Evolutionary conservation across 352 stramenopile species (phyloP).

Genomic region (Lagenidium giganteum): DNA sequence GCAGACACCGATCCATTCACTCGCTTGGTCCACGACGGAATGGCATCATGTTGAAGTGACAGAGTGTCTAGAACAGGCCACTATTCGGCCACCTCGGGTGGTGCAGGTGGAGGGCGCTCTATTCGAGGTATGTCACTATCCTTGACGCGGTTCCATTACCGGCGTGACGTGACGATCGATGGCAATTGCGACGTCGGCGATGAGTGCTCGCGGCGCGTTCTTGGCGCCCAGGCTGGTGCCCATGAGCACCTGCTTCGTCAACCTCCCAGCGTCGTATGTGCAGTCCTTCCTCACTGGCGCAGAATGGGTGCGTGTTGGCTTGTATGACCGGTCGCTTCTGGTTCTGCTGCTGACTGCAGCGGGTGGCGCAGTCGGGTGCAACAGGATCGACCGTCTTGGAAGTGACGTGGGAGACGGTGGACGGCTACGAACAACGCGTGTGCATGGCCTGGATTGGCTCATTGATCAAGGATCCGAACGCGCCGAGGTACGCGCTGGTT

Average conservation of each 20-base stretch:
- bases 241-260: constrained; percentile 66
- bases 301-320: constrained; percentile 22
- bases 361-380: constrained; percentile 6
- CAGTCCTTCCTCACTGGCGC: constrained; percentile 43
- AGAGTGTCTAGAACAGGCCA: too few species aligned
- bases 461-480: constrained; percentile 1
- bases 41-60: too few species aligned
- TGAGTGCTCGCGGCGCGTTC: constrained; percentile 47
- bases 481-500: background rate
- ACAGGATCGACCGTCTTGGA: constrained; percentile 60
- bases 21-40: too few species aligned
- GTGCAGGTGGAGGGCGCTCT: too few species aligned
- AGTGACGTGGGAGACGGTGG: constrained; percentile 71
- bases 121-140: too few species aligned
- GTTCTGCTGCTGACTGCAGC: too few species aligned
- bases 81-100: too few species aligned
- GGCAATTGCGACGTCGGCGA: too few species aligned
- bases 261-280: constrained; percentile 59
- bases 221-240: constrained; percentile 57
- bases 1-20: too few species aligned
- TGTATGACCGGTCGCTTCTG: too few species aligned
- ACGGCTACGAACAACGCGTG: constrained; percentile 75
- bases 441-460: constrained; percentile 62
- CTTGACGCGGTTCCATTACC: too few species aligned
- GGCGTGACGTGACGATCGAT: too few species aligned